phyloP scores from a whole-genome alignment of 2,329 filamentous ascomycete genomes.

The Botrytis galanthina region DNA sequence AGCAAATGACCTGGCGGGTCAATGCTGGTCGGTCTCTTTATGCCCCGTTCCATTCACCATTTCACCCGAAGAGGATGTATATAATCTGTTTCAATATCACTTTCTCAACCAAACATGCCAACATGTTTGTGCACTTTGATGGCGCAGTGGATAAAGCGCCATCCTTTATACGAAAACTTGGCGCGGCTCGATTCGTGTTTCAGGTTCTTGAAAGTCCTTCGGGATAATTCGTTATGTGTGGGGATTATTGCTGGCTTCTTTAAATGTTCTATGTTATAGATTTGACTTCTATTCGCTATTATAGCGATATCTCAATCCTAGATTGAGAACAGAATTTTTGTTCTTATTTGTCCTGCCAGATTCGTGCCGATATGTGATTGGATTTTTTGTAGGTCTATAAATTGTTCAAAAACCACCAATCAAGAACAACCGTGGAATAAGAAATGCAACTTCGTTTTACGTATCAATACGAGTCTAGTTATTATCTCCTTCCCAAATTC shows the following conservation, averaged over 20 bases:
- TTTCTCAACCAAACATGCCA: not conserved
- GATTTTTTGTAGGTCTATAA: no score
- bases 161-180: not conserved
- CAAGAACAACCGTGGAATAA: no score
- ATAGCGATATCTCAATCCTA: not conserved
- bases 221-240: not conserved
- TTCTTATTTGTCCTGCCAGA: no score
- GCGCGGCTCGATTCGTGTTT: not conserved
- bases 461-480: no score
- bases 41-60: not conserved
- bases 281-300: not conserved
- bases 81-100: not conserved
- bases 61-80: not conserved
- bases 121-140: no score
- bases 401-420: no score
- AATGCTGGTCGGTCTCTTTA: not conserved
- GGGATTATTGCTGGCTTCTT: not conserved
- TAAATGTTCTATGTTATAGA: not conserved
- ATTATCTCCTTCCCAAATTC: no score
- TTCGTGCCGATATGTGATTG: no score
- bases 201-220: not conserved
- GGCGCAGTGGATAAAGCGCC: no score
- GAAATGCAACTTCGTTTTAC: no score
- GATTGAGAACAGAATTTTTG: not conserved
- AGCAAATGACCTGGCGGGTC: not conserved